phyloP scores from a whole-genome alignment of 306 rosid genomes.

The Cicer arietinum region DNA sequence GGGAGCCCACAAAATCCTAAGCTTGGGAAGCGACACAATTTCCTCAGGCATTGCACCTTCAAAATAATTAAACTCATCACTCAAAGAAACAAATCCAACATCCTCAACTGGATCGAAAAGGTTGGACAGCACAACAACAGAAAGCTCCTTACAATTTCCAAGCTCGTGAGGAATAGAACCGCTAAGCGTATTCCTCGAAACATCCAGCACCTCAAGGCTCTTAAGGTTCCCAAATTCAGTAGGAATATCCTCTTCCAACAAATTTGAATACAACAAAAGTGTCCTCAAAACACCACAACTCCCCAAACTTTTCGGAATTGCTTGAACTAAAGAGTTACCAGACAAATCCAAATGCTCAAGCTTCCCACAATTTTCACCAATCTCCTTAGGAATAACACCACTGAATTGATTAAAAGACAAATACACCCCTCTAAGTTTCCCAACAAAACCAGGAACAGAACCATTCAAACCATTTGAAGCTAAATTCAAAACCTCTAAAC shows the following conservation, averaged over 20 bases:
- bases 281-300: constrained; percentile 66
- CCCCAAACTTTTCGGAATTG: constrained; percentile 75
- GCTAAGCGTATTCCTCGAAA: constrained; percentile 83
- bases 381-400: constrained; percentile 67
- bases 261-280: constrained; percentile 71
- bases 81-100: constrained; percentile 42
- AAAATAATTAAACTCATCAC: constrained; percentile 74
- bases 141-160: constrained; percentile 69
- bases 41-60: constrained; percentile 72
- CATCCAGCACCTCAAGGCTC: constrained; percentile 74
- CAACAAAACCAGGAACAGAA: constrained; percentile 70
- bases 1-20: constrained; percentile 86
- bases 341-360: constrained; percentile 92
- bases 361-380: constrained; percentile 72
- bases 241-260: constrained; percentile 75
- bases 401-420: constrained; percentile 64
- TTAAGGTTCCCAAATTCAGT: constrained; percentile 64
- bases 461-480: constrained; percentile 76
- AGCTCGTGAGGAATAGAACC: constrained; percentile 67
- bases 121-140: constrained; percentile 81
- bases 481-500: constrained; percentile 74
- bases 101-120: constrained; percentile 57
- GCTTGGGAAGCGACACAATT: constrained; percentile 65
- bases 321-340: constrained; percentile 60
- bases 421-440: constrained; percentile 66